Percentiles rank a stretch among this genome's conserved stretches.
These are phyloP conservation scores for Nectriaceae sp. DNA, from an alignment of 2,329 filamentous ascomycete species.

Conservation along the genomic window DNA sequence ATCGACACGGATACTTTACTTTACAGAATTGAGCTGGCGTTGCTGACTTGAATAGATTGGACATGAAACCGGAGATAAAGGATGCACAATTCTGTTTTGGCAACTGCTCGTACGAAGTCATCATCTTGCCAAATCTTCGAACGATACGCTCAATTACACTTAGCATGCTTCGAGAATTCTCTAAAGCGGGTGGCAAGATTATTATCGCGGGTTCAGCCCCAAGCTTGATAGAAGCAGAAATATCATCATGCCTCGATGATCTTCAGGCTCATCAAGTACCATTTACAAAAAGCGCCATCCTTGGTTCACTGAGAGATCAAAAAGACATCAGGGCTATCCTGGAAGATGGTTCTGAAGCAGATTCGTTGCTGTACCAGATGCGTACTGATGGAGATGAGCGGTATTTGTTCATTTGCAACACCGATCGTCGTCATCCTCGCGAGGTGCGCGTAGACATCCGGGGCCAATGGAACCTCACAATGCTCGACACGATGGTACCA, in stretches of 20 bases:
- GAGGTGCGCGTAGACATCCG: background rate
- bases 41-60: background rate
- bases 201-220: background rate
- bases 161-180: background rate
- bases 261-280: background rate
- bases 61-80: background rate
- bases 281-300: background rate
- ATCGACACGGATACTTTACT: background rate
- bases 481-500: background rate
- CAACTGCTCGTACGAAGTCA: background rate
- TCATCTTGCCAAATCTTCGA: background rate
- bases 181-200: background rate
- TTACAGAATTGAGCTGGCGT: background rate
- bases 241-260: background rate
- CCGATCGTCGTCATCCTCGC: background rate
- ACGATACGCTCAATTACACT: background rate
- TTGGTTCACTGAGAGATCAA: background rate
- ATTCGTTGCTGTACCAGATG: background rate
- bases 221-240: background rate
- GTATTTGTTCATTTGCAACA: background rate
- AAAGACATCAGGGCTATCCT: background rate
- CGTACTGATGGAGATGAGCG: background rate
- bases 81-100: background rate
- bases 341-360: background rate
- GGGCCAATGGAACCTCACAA: background rate